Base-by-base conservation (phyloP, 2,329 filamentous ascomycete species). In the Diaporthe citriasiana region DNA sequence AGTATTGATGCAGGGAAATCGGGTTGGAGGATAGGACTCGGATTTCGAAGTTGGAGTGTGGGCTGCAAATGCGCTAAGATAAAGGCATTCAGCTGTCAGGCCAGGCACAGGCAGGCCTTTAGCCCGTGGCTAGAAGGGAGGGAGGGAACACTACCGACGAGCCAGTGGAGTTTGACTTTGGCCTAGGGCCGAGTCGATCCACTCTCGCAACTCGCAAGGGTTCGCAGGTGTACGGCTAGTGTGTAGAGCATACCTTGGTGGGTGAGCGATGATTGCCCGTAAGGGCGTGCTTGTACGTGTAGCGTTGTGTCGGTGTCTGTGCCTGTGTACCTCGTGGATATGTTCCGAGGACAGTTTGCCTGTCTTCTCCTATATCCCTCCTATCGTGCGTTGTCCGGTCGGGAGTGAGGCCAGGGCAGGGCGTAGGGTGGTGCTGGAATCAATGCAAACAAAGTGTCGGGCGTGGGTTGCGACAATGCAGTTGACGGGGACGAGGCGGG, bases 1-100 rank as follows among this genome's bases (percentile, higher is more conserved):
- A 57, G 60, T 70, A 30, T 71, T 55, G 70, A 40, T 30, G 70
- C 50, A 71, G 70, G 70, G 63, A 63, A 55, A 19, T 35, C 42
- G 55, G 60, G 55, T 50, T 56, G 70, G 71, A 40, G 56, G 56
- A 56, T 38, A 59, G 51, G 45, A 57, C 30, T 60, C 70, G 53
- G 68, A 63, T 71, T 75, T 33, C 69, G 51, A 73, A 55, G 50
- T 55, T 56, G 71, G 55, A 70, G 59, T 59, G 72, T 73, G 60
- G 56, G 69, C 51, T 63, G 73, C 66, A 72, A 42, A 17, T 65
- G 74, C 74, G 74, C 74, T 75, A 75, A 74, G 74, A 75, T 72
- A 75, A 73, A 73, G 71, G 53, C 56, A n/a, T 75, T 75, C 72
- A 74, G 72, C 74, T 75, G 73, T 74, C 73, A 74, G 72, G 70